Conservation (phyloP, 805 yeast species). For the Zygotorulaspora danielsina region DNA sequence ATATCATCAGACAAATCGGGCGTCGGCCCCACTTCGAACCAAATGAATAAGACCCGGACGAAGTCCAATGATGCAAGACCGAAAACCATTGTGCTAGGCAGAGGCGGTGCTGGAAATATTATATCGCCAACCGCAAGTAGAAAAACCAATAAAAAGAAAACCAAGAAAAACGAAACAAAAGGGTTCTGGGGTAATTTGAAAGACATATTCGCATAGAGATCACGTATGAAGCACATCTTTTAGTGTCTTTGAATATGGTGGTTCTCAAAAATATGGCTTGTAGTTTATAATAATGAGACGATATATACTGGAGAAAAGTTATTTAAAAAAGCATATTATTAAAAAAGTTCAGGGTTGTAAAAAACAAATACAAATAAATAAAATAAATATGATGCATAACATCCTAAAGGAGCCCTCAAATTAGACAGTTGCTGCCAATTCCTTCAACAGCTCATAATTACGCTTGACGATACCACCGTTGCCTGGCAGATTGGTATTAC, state of each 20-base stretch:
- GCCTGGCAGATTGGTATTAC: conserved; percentile 81
- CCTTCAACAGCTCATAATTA: conserved; percentile 70
- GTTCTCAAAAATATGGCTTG: no score
- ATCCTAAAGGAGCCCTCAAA: no score
- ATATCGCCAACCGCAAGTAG: conserved; percentile 28
- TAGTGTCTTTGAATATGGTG: no score
- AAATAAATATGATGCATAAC: no score
- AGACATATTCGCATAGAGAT: conserved; percentile 16
- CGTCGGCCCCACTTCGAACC: conserved; percentile 4
- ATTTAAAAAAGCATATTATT: no score
- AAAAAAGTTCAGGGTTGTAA: no score
- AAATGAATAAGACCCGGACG: conserved; percentile 5
- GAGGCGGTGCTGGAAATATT: conserved; percentile 38
- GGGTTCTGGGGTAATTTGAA: conserved; percentile 20
- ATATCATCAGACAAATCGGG: conserved; percentile 7
- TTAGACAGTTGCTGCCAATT: conserved; percentile 50
- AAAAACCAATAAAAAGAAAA: conserved; percentile 10
- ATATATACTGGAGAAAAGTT: no score
- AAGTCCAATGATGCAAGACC: conserved; percentile 17
- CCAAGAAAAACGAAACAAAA: conserved; percentile 8
- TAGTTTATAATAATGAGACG: no score
- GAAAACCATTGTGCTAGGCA: conserved; percentile 28
- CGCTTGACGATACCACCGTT: conserved; percentile 90
- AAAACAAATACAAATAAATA: conserved; percentile 9
- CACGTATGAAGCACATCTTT: no score